Evolutionary conservation across 805 yeast species (phyloP).

Genomic region (Wickerhamomyces mucosus): DNA sequence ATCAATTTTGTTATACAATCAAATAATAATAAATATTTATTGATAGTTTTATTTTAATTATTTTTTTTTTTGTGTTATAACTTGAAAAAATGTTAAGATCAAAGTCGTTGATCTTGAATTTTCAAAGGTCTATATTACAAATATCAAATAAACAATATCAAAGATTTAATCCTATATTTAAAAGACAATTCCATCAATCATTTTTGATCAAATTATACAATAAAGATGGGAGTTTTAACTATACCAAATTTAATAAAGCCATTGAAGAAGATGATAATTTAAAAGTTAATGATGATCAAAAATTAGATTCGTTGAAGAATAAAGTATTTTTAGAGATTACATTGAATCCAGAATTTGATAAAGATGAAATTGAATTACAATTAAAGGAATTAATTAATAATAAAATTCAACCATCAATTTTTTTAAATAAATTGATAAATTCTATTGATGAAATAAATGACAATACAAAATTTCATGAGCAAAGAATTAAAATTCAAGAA

Average conservation of each 20-base stretch:
- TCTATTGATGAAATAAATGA: conserved; percentile 4
- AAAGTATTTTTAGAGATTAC: conserved; percentile 10
- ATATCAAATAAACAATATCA: too few species aligned
- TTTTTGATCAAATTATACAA: conserved; percentile 5
- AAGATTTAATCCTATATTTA: too few species aligned
- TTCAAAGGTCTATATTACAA: too few species aligned
- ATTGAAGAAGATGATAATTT: conserved; percentile 7
- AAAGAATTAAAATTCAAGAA: conserved; percentile 7
- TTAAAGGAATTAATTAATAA: conserved; percentile 8
- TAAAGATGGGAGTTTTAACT: conserved; percentile 13
- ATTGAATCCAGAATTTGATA: conserved; percentile 6
- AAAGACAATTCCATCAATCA: not conserved
- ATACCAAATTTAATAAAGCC: conserved; percentile 10
- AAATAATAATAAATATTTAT: too few species aligned
- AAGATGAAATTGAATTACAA: conserved; percentile 5
- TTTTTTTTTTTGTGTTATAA: too few species aligned
- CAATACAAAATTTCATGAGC: conserved; percentile 2
- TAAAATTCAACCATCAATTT: conserved; percentile 10
- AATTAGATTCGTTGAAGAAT: conserved; percentile 5
- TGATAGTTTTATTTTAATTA: too few species aligned
- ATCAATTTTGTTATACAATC: too few species aligned
- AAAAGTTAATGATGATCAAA: conserved; percentile 2
- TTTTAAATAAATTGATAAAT: conserved; percentile 10
- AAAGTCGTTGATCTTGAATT: too few species aligned
- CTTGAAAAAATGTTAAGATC: too few species aligned